Percentiles rank a stretch among this genome's conserved stretches.
These are phyloP conservation scores for Penicillium palitans DNA, from an alignment of 2,329 filamentous ascomycete genomes.

Conservation along the genomic window DNA sequence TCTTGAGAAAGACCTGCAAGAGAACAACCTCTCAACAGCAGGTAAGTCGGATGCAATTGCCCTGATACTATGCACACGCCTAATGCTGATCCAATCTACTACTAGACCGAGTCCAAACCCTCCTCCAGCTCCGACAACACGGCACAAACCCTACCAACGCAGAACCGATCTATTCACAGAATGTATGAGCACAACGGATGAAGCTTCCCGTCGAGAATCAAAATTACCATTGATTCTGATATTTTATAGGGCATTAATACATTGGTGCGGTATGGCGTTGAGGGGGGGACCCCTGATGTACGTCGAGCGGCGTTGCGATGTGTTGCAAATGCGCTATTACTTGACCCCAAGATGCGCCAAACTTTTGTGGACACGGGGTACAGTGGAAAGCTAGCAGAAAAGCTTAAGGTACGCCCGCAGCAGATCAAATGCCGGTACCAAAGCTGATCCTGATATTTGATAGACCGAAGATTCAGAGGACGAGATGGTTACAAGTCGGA, in stretches of 20 bases:
- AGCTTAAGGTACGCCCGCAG: slow-evolving; percentile 56
- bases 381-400: slow-evolving; percentile 66
- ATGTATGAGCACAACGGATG: slow-evolving; percentile 52
- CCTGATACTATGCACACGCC: neutral
- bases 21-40: slow-evolving; percentile 58
- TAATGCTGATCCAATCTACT: neutral
- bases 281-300: slow-evolving; percentile 61
- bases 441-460: neutral
- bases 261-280: slow-evolving; percentile 71
- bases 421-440: neutral
- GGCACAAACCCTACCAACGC: slow-evolving; percentile 71
- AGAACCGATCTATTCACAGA: slow-evolving; percentile 79
- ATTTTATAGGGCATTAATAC: slow-evolving; percentile 67
- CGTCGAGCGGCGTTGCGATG: slow-evolving; percentile 77
- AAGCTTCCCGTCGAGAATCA: neutral
- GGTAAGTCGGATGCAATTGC: slow-evolving; percentile 50
- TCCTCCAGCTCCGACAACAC: slow-evolving; percentile 71
- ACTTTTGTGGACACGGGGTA: slow-evolving; percentile 70
- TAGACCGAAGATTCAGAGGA: slow-evolving; percentile 72
- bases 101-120: slow-evolving; percentile 42
- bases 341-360: slow-evolving; percentile 68
- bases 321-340: slow-evolving; percentile 78
- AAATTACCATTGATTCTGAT: slow-evolving; percentile 9
- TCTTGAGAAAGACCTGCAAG: slow-evolving; percentile 62
- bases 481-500: slow-evolving; percentile 79